Percentiles rank a stretch among this genome's conserved stretches.
These are phyloP conservation scores for Penicillium taxi DNA, from an alignment of 495 filamentous ascomycete genomes.

Conservation along the genomic window DNA sequence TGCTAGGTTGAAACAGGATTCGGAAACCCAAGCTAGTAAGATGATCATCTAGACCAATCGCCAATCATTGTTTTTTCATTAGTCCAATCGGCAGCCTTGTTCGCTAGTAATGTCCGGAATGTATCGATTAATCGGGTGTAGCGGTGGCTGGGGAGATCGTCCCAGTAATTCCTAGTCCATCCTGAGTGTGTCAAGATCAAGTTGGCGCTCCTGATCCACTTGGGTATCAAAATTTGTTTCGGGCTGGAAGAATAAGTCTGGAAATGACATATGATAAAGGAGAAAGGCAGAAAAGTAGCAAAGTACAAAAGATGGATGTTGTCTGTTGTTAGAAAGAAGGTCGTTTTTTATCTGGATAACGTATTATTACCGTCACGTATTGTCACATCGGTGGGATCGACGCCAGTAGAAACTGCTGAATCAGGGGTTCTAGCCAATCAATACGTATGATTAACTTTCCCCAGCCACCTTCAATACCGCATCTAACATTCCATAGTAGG, in stretches of 20 bases:
- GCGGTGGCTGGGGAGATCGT: slow-evolving; percentile 23
- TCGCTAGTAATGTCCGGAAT: slow-evolving; percentile 14
- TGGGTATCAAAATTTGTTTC: slow-evolving; percentile 8
- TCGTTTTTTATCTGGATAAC: slow-evolving; percentile 13
- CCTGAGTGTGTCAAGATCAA: too few species aligned
- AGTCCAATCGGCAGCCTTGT: slow-evolving; percentile 6
- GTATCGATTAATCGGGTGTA: slow-evolving; percentile 15
- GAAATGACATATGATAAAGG: slow-evolving; percentile 3
- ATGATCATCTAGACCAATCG: slow-evolving; percentile 16
- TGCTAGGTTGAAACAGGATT: slow-evolving; percentile 22
- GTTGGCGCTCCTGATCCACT: slow-evolving; percentile 20
- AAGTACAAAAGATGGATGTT: background rate
- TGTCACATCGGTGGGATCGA: slow-evolving; percentile 8
- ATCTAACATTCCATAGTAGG: slow-evolving; percentile 16
- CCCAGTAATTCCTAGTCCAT: too few species aligned
- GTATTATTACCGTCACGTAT: slow-evolving; percentile 13
- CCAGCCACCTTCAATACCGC: slow-evolving; percentile 25
- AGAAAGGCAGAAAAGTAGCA: background rate
- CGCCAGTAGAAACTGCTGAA: slow-evolving; percentile 9
- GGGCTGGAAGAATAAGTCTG: slow-evolving; percentile 9
- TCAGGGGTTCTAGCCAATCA: slow-evolving; percentile 22
- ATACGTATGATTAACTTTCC: background rate
- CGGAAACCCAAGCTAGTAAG: slow-evolving; percentile 9
- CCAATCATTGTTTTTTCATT: slow-evolving; percentile 17
- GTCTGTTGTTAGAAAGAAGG: background rate